Evolutionary conservation across 495 filamentous ascomycete genomes (phyloP).

Genomic region (Neurospora cerealis): DNA sequence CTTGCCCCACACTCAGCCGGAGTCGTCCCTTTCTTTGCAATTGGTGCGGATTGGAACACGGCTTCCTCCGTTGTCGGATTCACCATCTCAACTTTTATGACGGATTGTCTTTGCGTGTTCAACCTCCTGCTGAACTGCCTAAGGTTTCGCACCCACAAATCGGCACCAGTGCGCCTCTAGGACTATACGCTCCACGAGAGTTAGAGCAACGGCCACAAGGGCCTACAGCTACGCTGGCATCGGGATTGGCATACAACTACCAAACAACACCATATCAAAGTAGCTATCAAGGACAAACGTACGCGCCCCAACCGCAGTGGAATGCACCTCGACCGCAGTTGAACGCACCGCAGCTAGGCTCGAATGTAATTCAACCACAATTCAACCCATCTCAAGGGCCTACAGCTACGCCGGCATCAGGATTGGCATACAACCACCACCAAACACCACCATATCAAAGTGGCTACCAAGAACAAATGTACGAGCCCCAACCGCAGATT

Average conservation of each 20-base stretch:
- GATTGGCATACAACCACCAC: neutral
- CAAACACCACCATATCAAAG: neutral
- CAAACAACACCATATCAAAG: neutral
- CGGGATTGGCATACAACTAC: neutral
- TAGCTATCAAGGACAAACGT: neutral
- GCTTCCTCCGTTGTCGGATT: neutral
- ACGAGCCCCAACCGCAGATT: neutral
- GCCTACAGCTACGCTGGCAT: neutral
- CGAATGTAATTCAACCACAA: neutral
- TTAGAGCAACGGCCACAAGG: neutral
- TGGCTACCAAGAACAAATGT: neutral
- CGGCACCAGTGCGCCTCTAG: neutral
- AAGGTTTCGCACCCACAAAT: neutral
- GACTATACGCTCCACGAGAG: neutral
- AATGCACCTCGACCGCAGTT: neutral
- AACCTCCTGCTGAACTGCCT: neutral
- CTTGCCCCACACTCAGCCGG: neutral
- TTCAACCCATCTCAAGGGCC: neutral
- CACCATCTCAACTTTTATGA: neutral
- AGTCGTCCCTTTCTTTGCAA: neutral
- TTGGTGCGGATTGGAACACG: neutral
- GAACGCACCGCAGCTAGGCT: neutral
- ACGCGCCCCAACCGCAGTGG: neutral
- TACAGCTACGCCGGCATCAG: neutral
- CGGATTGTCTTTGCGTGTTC: neutral